Evolutionary conservation across 306 rosid genomes (phyloP), one percentile per base, ranked within the genome.

Genomic region (Amphicarpaea edgeworthii): DNA sequence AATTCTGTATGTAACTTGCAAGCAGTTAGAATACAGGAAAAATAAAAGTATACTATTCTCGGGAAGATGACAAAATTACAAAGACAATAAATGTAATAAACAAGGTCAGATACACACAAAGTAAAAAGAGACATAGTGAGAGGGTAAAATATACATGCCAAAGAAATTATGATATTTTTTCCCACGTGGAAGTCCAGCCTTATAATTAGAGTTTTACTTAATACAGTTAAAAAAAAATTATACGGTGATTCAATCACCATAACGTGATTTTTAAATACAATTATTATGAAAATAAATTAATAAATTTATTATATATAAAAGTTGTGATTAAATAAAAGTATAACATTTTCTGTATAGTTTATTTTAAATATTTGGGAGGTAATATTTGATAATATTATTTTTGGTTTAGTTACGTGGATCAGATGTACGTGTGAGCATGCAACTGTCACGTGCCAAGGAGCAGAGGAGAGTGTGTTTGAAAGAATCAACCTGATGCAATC

Each of bases 371-470:
- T n/a, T n/a, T n/a, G n/a, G n/a, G n/a, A n/a, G n/a, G n/a, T n/a
- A n/a, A n/a, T n/a, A n/a, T n/a, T n/a, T n/a, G n/a, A n/a, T n/a
- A n/a, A n/a, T n/a, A n/a, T n/a, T n/a, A n/a, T 28, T 4, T 0
- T 5, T 47, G 6, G 23, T 7, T 60, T 34, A 73, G 59, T 32
- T 73, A 67, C 16, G 17, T 70, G 87, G 79, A 42, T 12, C 69
- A 77, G 64, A 64, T 47, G 59, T 43, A 83, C 42, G 86, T 86
- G 88, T 84, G 26, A 72, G 66, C 73, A 82, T 72, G 81, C 80
- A 57, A 17, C 12, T 15, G 68, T 43, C 72, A 72, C 79, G 76
- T 80, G 88, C 65, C 79, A 16, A 16, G 3, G 43, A 34, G 7
- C 73, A 49, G 42, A 58, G 1, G 6, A 23, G 58, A 51, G 40